Evolutionary conservation across 2,329 filamentous ascomycete genomes (phyloP), one percentile per base, ranked within the genome.

Genomic region (Fusarium dlaminii): DNA sequence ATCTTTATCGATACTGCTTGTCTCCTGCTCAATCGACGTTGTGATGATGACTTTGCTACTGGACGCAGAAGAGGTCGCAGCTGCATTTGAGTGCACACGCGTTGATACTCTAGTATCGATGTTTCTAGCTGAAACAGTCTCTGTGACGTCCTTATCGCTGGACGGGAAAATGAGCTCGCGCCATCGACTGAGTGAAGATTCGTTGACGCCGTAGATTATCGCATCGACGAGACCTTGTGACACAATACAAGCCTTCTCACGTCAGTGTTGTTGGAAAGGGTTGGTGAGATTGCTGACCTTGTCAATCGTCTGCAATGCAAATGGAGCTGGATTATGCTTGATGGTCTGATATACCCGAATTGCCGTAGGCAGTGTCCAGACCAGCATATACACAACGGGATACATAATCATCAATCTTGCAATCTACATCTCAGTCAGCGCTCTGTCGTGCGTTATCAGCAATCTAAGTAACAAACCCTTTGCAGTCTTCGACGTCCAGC

Each of bases 371-470:
- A 58, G n/a, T 18, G 39, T 34, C 55, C 55, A 58, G 4, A 58
- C 30, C 4, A 58, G n/a, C 55, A 58, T 48, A 14, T 58, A 58
- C 4, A 58, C 39, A 13, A 58, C 10, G 2, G 55, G 55, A 32
- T 58, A 58, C 39, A 58, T 58, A 4, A 48, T 24, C 55, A 58
- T 58, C 2, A 58, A 32, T 17, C 55, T 13, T 2, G 55, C 55
- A 18, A 58, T 58, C 55, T 46, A 34, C 7, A 8, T 24, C 12
- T 8, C 2, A 2, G 12, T 51, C 7, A 51, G n/a, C 8, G 6
- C 6, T 8, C 12, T 2, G 3, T 3, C 12, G 2, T 20, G 3
- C 4, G 1, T 3, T 14, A 0, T 24, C 6, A 34, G 6, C 0
- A 20, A 13, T 17, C 4, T 3, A 15, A 18, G 5, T 5, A 3